Conservation (phyloP, 1,284 basidiomycete genomes). For the Schizopora paradoxa region DNA sequence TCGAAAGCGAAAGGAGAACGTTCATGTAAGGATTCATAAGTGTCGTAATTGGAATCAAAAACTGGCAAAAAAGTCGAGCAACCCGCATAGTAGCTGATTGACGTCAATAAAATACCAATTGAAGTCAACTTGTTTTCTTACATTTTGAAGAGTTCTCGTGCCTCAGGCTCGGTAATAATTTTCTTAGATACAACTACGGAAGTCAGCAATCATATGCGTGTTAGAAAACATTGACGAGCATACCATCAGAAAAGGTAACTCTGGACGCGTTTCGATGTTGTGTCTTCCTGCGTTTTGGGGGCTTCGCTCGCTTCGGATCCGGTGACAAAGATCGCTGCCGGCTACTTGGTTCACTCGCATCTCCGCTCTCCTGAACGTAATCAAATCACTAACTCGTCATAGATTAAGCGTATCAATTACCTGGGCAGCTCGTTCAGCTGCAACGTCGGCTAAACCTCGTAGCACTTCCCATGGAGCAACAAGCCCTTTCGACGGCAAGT, state of each 20-base stretch:
- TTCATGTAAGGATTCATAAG: constrained; percentile 73
- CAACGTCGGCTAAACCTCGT: constrained; percentile 73
- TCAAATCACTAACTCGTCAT: constrained; percentile 7
- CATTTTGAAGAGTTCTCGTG: constrained; percentile 80
- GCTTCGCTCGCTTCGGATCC: constrained; percentile 52
- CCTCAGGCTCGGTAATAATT: constrained; percentile 74
- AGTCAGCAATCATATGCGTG: neutral
- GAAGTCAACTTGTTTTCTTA: constrained; percentile 32
- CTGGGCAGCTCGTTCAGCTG: constrained; percentile 69
- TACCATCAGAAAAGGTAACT: constrained; percentile 66
- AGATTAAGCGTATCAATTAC: constrained; percentile 35
- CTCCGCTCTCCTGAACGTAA: constrained; percentile 59
- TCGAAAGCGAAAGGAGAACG: constrained; percentile 83
- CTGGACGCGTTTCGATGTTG: constrained; percentile 46
- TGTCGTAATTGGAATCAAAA: constrained; percentile 74
- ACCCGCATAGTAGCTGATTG: constrained; percentile 71
- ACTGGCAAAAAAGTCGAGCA: constrained; percentile 88
- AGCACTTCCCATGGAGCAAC: constrained; percentile 82
- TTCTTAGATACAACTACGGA: constrained; percentile 70
- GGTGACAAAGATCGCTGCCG: constrained; percentile 66
- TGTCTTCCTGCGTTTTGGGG: constrained; percentile 66
- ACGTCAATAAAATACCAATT: constrained; percentile 6
- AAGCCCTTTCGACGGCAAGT: constrained; percentile 73
- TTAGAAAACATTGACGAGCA: neutral
- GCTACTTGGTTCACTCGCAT: constrained; percentile 67